Evolutionary conservation across 2,329 filamentous ascomycete species (phyloP).

Genomic region (Trichoderma oligosporum): DNA sequence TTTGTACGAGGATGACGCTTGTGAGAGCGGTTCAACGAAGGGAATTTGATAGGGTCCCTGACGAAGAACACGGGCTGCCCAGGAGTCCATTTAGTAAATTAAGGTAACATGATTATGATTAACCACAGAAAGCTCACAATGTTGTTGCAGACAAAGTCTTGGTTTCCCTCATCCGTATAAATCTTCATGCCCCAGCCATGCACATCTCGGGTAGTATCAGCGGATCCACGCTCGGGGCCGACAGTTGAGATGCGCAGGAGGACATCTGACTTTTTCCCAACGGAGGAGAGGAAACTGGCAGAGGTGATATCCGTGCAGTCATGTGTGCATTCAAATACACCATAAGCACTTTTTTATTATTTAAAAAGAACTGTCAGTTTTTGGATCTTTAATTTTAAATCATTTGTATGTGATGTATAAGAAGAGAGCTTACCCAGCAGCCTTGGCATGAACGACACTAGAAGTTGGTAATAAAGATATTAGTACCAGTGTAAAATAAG

Average conservation of each 20-base stretch:
- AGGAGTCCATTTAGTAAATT: background rate
- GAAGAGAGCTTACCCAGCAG: slow-evolving; percentile 27
- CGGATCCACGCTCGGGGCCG: slow-evolving; percentile 61
- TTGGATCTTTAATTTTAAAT: too few relatives aligned
- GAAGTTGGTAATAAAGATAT: background rate
- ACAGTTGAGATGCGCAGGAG: slow-evolving; percentile 69
- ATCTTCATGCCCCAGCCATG: slow-evolving; percentile 57
- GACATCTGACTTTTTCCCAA: slow-evolving; percentile 52
- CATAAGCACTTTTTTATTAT: slow-evolving; percentile 38
- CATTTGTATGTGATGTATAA: background rate
- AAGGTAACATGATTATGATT: too few relatives aligned
- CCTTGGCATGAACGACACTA: slow-evolving; percentile 31
- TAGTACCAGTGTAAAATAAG: background rate
- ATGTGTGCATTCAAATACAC: slow-evolving; percentile 54
- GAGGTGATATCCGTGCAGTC: slow-evolving; percentile 46
- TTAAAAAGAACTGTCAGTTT: too few relatives aligned
- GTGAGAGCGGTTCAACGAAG: slow-evolving; percentile 43
- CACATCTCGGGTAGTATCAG: slow-evolving; percentile 64
- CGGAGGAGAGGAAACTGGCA: slow-evolving; percentile 48
- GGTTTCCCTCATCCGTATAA: slow-evolving; percentile 66
- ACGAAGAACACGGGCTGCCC: slow-evolving; percentile 48
- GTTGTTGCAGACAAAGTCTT: slow-evolving; percentile 61
- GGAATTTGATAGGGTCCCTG: slow-evolving; percentile 47
- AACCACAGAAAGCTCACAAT: slow-evolving; percentile 53
- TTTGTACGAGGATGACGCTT: slow-evolving; percentile 43